Conservation (phyloP, 805 yeast genomes). For the Candida xyloterini region DNA sequence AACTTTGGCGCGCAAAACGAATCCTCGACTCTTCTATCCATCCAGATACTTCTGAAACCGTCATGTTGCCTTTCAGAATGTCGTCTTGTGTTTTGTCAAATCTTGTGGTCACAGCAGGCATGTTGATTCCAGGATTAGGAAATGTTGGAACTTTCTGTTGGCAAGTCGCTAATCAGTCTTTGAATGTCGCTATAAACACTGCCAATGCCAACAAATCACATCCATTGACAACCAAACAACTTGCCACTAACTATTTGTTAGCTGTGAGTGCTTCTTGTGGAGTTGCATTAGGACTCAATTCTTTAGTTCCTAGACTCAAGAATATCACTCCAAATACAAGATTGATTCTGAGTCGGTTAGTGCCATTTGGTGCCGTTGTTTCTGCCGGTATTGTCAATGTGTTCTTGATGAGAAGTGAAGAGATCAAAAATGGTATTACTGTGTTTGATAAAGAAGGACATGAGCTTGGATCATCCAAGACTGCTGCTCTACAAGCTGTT, state of each 20-base stretch:
- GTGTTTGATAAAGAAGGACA: constrained; percentile 65
- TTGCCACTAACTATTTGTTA: constrained; percentile 72
- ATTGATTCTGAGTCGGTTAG: constrained; percentile 75
- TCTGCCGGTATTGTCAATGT: constrained; percentile 96
- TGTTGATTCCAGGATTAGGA: constrained; percentile 93
- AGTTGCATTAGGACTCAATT: constrained; percentile 90
- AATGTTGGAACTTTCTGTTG: constrained; percentile 90
- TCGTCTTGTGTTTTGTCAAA: constrained; percentile 92
- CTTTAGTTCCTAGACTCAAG: constrained; percentile 83
- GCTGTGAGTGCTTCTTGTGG: constrained; percentile 95
- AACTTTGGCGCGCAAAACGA: constrained; percentile 85
- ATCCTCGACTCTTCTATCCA: constrained; percentile 89
- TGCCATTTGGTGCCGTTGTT: constrained; percentile 98
- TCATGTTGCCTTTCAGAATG: constrained; percentile 93
- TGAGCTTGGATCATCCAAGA: constrained; percentile 69
- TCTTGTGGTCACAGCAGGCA: constrained; percentile 93
- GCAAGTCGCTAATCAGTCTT: constrained; percentile 97
- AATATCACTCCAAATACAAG: constrained; percentile 66
- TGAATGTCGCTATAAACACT: constrained; percentile 94
- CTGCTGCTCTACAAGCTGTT: constrained; percentile 89
- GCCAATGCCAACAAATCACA: constrained; percentile 96
- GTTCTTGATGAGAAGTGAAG: constrained; percentile 95
- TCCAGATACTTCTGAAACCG: constrained; percentile 96
- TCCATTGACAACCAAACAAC: constrained; percentile 76
- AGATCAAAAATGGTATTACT: constrained; percentile 77